Conservation (phyloP, 108 stramenopile genomes). For the Cyclotella atomus region DNA sequence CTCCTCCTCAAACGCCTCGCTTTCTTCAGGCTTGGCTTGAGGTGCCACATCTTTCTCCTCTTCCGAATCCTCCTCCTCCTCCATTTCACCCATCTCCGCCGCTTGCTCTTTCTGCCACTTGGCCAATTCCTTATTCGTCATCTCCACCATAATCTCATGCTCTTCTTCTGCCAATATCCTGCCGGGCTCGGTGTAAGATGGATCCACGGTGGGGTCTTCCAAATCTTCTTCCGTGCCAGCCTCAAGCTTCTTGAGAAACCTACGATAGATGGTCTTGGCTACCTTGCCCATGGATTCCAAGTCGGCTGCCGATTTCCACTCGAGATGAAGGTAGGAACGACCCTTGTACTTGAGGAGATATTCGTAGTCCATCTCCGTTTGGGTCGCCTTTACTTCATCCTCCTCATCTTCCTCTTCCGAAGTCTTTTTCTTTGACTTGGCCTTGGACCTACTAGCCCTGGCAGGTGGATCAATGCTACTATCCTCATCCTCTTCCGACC, state of each 20-base stretch:
- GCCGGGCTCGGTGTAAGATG: conserved; percentile 73
- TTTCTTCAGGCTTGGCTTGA: not conserved
- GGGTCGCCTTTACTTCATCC: conserved; percentile 28
- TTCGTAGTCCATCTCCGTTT: conserved; percentile 85
- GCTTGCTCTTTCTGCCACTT: conserved; percentile 83
- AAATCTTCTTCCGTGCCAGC: conserved; percentile 72
- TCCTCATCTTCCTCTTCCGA: conserved; percentile 24
- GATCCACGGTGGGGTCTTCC: conserved; percentile 90
- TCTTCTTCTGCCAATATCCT: conserved; percentile 90
- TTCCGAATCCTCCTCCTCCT: conserved; percentile 36
- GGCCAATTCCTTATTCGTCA: conserved; percentile 79
- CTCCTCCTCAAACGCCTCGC: conserved; percentile 19
- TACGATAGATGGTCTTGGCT: conserved; percentile 85
- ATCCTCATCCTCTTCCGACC: conserved; percentile 18
- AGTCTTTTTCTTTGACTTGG: conserved; percentile 11
- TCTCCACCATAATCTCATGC: conserved; percentile 81
- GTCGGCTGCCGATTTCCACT: conserved; percentile 87
- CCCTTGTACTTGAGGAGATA: conserved; percentile 97
- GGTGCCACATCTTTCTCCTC: conserved; percentile 33
- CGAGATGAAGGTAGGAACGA: conserved; percentile 89
- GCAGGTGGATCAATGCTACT: conserved; percentile 3
- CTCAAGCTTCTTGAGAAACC: conserved; percentile 89
- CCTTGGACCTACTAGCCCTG: conserved; percentile 9
- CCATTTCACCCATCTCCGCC: conserved; percentile 57
- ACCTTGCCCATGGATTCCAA: conserved; percentile 87